phyloP scores from a whole-genome alignment of 495 filamentous ascomycete genomes.

The Aspergillus taichungensis region DNA sequence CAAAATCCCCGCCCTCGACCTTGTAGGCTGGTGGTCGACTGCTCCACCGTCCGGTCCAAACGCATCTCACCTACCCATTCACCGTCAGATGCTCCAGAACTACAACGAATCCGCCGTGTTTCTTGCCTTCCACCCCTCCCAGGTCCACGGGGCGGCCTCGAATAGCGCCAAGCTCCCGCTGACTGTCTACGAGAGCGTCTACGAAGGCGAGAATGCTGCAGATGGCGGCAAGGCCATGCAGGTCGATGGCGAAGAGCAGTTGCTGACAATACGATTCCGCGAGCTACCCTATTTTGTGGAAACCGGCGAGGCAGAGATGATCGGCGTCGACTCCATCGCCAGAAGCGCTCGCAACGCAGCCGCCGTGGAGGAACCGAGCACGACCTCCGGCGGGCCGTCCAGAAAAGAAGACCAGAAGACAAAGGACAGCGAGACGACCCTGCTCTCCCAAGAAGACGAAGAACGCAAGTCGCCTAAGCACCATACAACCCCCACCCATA shows the following conservation, averaged over 20 bases:
- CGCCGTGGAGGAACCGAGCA: slow-evolving; percentile 35
- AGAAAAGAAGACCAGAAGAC: slow-evolving; percentile 11
- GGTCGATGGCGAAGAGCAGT: slow-evolving; percentile 52
- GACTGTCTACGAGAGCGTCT: slow-evolving; percentile 80
- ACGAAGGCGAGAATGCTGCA: slow-evolving; percentile 50
- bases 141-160: slow-evolving; percentile 32
- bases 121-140: slow-evolving; percentile 71
- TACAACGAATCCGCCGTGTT: slow-evolving; percentile 84
- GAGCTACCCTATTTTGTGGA: slow-evolving; percentile 82
- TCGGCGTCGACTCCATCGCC: slow-evolving; percentile 85
- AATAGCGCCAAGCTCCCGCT: slow-evolving; percentile 76
- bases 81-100: slow-evolving; percentile 60
- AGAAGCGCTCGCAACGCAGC: slow-evolving; percentile 72
- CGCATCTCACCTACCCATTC: slow-evolving; percentile 57
- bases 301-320: slow-evolving; percentile 96
- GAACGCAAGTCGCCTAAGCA: slow-evolving; percentile 43
- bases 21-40: slow-evolving; percentile 94
- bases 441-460: slow-evolving; percentile 69
- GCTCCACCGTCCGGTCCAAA: slow-evolving; percentile 64
- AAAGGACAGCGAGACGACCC: slow-evolving; percentile 32
- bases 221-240: slow-evolving; percentile 65
- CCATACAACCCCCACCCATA: background rate
- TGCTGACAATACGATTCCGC: slow-evolving; percentile 60
- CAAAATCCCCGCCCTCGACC: slow-evolving; percentile 69
- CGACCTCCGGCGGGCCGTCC: slow-evolving; percentile 3